Evolutionary conservation across 2,329 filamentous ascomycete species (phyloP).

Genomic region (Catunica adiposa): DNA sequence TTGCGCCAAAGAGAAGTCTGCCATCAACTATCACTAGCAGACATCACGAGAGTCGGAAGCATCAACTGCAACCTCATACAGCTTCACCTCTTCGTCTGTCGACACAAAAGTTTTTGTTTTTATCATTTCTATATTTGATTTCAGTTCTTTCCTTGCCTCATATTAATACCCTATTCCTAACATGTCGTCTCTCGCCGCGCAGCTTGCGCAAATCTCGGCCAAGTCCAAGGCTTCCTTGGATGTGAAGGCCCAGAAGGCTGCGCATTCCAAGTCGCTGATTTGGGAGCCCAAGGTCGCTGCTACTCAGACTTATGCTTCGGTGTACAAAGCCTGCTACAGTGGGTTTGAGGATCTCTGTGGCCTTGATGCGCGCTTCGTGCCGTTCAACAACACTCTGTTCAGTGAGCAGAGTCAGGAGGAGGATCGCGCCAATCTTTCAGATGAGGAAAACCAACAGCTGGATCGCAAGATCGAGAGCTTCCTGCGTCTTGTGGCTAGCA

Average conservation of each 20-base stretch:
- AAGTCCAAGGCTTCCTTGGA: constrained; percentile 83
- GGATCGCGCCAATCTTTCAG: constrained; percentile 72
- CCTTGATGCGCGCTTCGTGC: constrained; percentile 61
- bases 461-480: constrained; percentile 67
- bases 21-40: not conserved
- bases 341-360: constrained; percentile 85
- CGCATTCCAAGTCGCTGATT: constrained; percentile 86
- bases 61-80: not conserved
- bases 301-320: constrained; percentile 74
- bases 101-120: constrained; percentile 6
- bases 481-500: constrained; percentile 59
- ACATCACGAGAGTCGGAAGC: not conserved
- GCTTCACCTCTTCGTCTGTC: not conserved
- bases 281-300: constrained; percentile 76
- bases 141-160: not conserved
- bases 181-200: constrained; percentile 76
- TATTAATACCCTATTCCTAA: constrained; percentile 28
- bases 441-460: constrained; percentile 64
- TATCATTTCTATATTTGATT: not conserved
- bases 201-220: constrained; percentile 81
- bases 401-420: constrained; percentile 83
- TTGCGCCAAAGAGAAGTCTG: not conserved
- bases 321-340: constrained; percentile 74
- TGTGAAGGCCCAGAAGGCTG: constrained; percentile 77
- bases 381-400: constrained; percentile 67